Evolutionary conservation across 345 rosid genomes (phyloP).

Genomic region (Eucalyptus albens): DNA sequence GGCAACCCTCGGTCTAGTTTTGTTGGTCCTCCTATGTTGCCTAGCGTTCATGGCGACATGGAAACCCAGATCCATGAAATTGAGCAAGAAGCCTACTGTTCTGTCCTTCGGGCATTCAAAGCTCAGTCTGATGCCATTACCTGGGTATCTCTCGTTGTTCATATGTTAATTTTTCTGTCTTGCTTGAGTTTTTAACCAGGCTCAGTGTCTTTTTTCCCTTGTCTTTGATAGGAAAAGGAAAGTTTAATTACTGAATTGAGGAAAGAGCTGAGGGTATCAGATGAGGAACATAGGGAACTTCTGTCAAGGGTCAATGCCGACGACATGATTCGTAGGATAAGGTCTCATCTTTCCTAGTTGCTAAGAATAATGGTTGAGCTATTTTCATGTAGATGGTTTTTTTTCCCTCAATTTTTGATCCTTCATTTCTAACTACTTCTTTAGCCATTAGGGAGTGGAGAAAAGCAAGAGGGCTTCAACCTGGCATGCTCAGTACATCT

Average conservation of each 20-base stretch:
- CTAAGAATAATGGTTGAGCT: background rate
- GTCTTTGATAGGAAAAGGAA: conserved; percentile 68
- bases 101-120: conserved; percentile 90
- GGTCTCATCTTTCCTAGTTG: conserved; percentile 22
- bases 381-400: background rate
- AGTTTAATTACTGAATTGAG: conserved; percentile 92
- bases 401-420: background rate
- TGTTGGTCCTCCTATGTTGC: conserved; percentile 42
- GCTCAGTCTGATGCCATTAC: conserved; percentile 98
- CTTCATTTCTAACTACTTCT: background rate
- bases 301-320: conserved; percentile 86
- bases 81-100: conserved; percentile 92
- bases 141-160: conserved; percentile 48
- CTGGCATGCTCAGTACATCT: conserved; percentile 50
- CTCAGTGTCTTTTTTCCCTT: background rate
- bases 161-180: background rate
- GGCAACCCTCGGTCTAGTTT: conserved; percentile 76
- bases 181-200: background rate
- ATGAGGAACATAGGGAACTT: conserved; percentile 92
- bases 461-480: conserved; percentile 51
- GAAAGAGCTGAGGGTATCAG: conserved; percentile 93
- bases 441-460: conserved; percentile 84
- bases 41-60: conserved; percentile 78
- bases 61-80: conserved; percentile 90
- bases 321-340: conserved; percentile 79